A percentile compares a stretch with the other conserved stretches of the same genome.
These are phyloP conservation scores for Fusarium musae DNA, from an alignment of 2,329 filamentous ascomycete species.

Conservation along the genomic window DNA sequence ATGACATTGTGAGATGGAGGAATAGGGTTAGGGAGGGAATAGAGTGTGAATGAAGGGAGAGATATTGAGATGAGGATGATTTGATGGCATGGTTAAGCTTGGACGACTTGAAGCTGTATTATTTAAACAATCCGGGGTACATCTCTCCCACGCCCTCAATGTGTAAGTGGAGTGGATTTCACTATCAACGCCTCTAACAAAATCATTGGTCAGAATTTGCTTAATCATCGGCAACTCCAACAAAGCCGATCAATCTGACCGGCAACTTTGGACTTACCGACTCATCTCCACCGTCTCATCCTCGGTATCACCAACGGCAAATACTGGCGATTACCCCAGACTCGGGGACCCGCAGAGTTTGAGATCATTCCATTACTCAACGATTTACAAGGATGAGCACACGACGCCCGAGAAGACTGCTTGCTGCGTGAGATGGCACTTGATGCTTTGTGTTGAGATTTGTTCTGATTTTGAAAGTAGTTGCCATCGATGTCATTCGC, in stretches of 20 bases:
- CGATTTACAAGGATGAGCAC: constrained; percentile 29
- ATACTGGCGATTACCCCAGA: constrained; percentile 28
- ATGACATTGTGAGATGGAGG: constrained; percentile 20
- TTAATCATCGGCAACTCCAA: constrained; percentile 26
- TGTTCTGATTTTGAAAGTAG: constrained; percentile 24
- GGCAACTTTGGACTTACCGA: constrained; percentile 23
- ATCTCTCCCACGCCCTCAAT: not conserved
- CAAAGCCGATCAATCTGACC: constrained; percentile 6
- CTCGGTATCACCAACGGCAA: constrained; percentile 14
- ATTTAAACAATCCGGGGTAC: constrained; percentile 9
- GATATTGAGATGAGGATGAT: not conserved
- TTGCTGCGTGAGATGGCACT: constrained; percentile 41
- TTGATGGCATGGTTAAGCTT: not conserved
- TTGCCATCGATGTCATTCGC: constrained; percentile 56
- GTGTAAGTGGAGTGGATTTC: constrained; percentile 18
- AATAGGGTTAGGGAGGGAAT: not conserved
- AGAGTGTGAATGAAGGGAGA: not conserved
- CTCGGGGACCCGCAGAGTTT: constrained; percentile 23
- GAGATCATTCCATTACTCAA: constrained; percentile 23
- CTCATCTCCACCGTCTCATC: constrained; percentile 9
- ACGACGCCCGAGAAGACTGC: constrained; percentile 38
- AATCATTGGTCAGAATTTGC: not conserved
- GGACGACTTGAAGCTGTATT: constrained; percentile 29
- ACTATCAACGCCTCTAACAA: not conserved
- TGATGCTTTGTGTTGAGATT: not conserved